Conservation (phyloP, 83 land plant species). For the Thuja plicata region DNA sequence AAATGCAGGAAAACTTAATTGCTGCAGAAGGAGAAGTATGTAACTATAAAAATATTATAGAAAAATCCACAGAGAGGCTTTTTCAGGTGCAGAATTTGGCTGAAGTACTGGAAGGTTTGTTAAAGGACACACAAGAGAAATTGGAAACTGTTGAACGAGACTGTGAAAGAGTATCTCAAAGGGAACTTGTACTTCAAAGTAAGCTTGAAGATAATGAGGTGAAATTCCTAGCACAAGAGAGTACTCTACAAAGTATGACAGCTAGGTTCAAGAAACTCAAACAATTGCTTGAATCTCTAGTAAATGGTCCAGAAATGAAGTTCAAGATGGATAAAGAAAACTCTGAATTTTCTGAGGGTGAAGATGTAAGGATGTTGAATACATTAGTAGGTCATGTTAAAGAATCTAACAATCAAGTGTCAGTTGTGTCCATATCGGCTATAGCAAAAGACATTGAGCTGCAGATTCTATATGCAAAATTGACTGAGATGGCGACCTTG, state of each 20-base stretch:
- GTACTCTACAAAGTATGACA: constrained; percentile 23
- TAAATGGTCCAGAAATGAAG: constrained; percentile 29
- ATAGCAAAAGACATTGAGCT: constrained; percentile 33
- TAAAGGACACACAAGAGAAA: not conserved
- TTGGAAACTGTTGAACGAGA: not conserved
- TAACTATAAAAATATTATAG: constrained; percentile 30
- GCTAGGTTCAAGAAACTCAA: constrained; percentile 29
- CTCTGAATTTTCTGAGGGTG: constrained; percentile 38
- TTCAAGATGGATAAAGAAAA: constrained; percentile 36
- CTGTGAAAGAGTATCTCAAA: not conserved
- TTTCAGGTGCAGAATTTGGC: not conserved
- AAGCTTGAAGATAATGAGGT: constrained; percentile 42
- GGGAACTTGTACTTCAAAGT: constrained; percentile 9
- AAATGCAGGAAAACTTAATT: not conserved
- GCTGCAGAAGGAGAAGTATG: constrained; percentile 29
- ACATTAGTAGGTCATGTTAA: constrained; percentile 29
- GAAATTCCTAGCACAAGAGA: constrained; percentile 29
- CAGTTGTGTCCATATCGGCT: constrained; percentile 22
- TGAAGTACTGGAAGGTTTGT: not conserved
- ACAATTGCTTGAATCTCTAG: constrained; percentile 27
- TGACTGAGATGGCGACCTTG: constrained; percentile 29
- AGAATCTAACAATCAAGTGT: constrained; percentile 27
- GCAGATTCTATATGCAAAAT: constrained; percentile 33
- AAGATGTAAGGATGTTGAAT: constrained; percentile 29
- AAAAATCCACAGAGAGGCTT: constrained; percentile 31